phyloP scores from a whole-genome alignment of 257 asterid genomes.

The Solanum megistacrolobum region DNA sequence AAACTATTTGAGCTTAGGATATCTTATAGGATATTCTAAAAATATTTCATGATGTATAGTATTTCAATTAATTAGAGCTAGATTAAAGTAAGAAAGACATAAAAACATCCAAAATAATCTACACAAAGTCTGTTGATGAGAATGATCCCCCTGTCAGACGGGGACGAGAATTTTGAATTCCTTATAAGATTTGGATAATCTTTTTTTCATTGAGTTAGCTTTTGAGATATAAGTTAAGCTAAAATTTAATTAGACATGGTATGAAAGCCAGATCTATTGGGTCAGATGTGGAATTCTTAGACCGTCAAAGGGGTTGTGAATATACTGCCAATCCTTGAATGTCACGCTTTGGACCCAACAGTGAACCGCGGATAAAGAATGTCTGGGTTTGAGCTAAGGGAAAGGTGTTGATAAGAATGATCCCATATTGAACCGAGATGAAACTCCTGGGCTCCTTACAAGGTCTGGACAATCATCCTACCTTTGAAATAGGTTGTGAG shows the following conservation, averaged over 20 bases:
- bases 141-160: not conserved
- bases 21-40: not conserved
- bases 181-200: no score
- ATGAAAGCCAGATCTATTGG: no score
- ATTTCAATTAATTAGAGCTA: not conserved
- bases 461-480: not conserved
- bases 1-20: not conserved
- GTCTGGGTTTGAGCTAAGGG: not conserved
- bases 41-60: not conserved
- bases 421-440: not conserved
- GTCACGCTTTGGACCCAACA: not conserved
- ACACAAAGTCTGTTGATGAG: not conserved
- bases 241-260: no score
- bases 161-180: not conserved
- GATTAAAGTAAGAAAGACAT: not conserved
- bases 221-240: accelerated
- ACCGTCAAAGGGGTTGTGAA: not conserved
- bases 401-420: not conserved
- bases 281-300: no score
- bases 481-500: not conserved
- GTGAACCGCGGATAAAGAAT: no score
- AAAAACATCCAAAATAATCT: not conserved
- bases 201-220: no score
- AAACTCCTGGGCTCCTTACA: not conserved
- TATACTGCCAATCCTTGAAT: not conserved